Evolutionary conservation across 1,284 basidiomycete species (phyloP), one percentile per base, ranked within the genome.

Genomic region (Apiotrichum montevideense): DNA sequence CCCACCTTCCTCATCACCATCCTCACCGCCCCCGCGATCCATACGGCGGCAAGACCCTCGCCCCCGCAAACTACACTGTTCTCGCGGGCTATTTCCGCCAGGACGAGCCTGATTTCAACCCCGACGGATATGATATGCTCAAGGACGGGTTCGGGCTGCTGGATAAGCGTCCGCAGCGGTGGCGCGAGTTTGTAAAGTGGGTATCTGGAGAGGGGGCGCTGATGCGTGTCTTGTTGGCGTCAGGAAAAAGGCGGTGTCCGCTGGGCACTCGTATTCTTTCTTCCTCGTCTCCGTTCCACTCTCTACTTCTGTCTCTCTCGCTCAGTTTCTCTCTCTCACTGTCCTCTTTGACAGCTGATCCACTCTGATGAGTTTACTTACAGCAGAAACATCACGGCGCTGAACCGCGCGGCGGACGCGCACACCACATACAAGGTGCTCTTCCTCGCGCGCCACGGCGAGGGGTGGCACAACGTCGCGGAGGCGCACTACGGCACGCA

Each of bases 361-460:
- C 37, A 39, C 13, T 39, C 13, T 21, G 21, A 21, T 21, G 21
- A 21, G 21, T 21, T 21, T 21, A 21, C 21, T 21, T 21, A 21
- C 21, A 21, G 14, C 29, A 65, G 62, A 14, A 35, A 58, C n/a
- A 59, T 76, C 52, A 46, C 58, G 13, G 35, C 57, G 35, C 59
- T 74, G 9, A 72, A 74, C 57, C 37, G 46, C 0, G 44, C 63
- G 1, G 62, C 66, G 2, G 68, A 70, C 44, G 48, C 52, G 3
- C 42, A 60, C 21, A 74, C 71, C 11, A 53, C 58, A 10, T 73
- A 74, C 65, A 75, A 73, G 60, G 61, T 77, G 14, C 46, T 77
- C 35, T 77, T 61, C 61, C 51, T 74, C 21, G 73, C 71, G 7
- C 58, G 76, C 35, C 76, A 78, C 48, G 75, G 75, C 1, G 60